phyloP scores from a whole-genome alignment of 352 stramenopile species.

The Phytophthora aleatoria region DNA sequence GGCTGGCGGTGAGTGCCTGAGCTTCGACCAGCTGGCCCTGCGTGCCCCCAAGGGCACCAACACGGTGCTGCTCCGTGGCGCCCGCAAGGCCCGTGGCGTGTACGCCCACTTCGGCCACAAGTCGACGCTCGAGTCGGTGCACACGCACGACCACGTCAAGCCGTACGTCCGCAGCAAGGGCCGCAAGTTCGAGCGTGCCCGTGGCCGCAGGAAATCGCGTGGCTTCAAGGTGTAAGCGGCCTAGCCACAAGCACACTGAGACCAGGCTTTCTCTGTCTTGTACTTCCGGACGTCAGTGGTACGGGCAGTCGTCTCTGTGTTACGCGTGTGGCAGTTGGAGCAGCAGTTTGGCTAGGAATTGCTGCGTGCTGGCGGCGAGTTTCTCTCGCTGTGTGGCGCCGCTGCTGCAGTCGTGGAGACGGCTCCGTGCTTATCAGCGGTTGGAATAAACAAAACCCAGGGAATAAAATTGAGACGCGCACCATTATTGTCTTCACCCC shows the following conservation, averaged over 20 bases:
- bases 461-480: constrained; percentile 88
- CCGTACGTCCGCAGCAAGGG: constrained; percentile 98
- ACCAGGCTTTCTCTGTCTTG: constrained; percentile 45
- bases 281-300: constrained; percentile 25
- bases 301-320: constrained; percentile 11
- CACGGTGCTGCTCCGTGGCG: constrained; percentile 98
- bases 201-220: constrained; percentile 98
- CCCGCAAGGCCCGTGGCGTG: constrained; percentile 96
- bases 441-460: constrained; percentile 53
- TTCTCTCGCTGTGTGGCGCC: constrained; percentile 19
- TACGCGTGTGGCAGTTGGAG: constrained; percentile 10
- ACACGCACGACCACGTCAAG: constrained; percentile 99
- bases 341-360: constrained; percentile 34
- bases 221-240: constrained; percentile 99
- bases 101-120: constrained; percentile 99
- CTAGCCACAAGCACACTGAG: constrained; percentile 35
- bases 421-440: constrained; percentile 30
- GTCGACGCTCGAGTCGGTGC: constrained; percentile 96
- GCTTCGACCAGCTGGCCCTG: constrained; percentile 99
- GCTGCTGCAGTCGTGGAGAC: constrained; percentile 30
- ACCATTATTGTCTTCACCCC: constrained; percentile 50
- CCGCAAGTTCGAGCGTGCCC: constrained; percentile 99
- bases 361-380: constrained; percentile 18
- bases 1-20: constrained; percentile 98
- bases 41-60: constrained; percentile 97